Base-by-base conservation (phyloP, 306 rosid genomes). In the Dalbergia oliveri region DNA sequence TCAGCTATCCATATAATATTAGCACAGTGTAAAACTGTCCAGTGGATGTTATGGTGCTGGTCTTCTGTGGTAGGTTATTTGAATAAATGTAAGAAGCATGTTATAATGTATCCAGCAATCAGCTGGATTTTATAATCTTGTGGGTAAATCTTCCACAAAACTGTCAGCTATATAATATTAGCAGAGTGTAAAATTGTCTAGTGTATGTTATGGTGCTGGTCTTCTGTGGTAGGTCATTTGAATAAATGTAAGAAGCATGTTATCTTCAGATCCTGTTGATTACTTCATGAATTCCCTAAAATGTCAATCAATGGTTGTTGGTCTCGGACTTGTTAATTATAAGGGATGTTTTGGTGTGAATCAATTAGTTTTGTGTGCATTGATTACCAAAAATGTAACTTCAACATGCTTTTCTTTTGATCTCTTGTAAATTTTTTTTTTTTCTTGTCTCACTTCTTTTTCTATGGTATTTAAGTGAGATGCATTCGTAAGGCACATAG, bases 21-120 rank as follows among this genome's bases (percentile, higher is more conserved):
- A 31, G 67, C 11, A 77, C 65, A 60, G 69, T 77, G 62, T 13
- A 71, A 16, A 76, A 53, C 34, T 57, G 31, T 74, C 34, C 34
- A 19, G 80, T 56, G 69, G 77, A 26, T 62, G 18, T 69, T 15
- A 47, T 14, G 69, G 54, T 9, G 23, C 57, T 60, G 31, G 58
- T 76, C 69, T 53, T 67, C 57, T 75, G 50, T 69, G 16, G 71
- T 34, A 39, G 49, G 34, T 44, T 76, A 59, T 69, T 79, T 61
- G 18, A 47, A 49, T 41, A 61, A 53, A n/a, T n/a, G n/a, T n/a
- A n/a, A n/a, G n/a, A n/a, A n/a, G n/a, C n/a, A n/a, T n/a, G n/a
- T n/a, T n/a, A n/a, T n/a, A 81, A 81, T 75, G 26, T 50, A 70
- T 82, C 71, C 79, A 79, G 59, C 81, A 57, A 62, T 75, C 62